Conservation (phyloP, 169 alveolate species). For the Cryptosporidium parvum region DNA sequence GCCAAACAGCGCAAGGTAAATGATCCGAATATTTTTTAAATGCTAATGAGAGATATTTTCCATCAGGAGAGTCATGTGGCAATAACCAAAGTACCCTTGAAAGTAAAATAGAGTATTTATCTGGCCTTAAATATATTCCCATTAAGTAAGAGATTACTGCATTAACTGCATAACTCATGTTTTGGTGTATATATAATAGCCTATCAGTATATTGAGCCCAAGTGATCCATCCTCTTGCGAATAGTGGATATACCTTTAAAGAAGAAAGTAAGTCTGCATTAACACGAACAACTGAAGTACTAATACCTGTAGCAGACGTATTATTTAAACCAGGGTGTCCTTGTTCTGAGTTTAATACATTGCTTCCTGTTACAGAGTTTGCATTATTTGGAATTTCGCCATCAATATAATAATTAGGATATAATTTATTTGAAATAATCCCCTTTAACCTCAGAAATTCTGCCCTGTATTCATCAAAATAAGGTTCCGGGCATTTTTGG, state of each 20-base stretch:
- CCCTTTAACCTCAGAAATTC: constrained; percentile 58
- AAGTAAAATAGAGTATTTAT: constrained; percentile 74
- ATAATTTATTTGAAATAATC: constrained; percentile 43
- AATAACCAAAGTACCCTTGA: constrained; percentile 81
- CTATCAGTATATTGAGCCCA: constrained; percentile 83
- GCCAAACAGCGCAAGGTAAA: constrained; percentile 82
- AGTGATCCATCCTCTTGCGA: constrained; percentile 82
- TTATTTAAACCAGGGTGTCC: background rate
- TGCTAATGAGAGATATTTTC: constrained; percentile 76
- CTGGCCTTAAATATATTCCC: constrained; percentile 82
- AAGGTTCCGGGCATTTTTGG: constrained; percentile 70
- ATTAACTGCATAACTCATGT: constrained; percentile 79
- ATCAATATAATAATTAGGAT: constrained; percentile 65
- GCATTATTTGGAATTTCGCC: constrained; percentile 63
- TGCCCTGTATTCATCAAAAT: constrained; percentile 74
- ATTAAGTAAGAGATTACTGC: constrained; percentile 83
- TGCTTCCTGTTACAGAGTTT: background rate
- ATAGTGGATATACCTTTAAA: constrained; percentile 81
- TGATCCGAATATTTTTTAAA: constrained; percentile 81
- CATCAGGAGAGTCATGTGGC: constrained; percentile 78
- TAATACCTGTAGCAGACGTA: background rate
- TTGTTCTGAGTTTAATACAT: constrained; percentile 50
- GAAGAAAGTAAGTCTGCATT: constrained; percentile 80
- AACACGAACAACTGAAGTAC: constrained; percentile 62
- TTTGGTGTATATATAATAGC: constrained; percentile 77